These are phyloP conservation scores for Dendryphion nanum DNA, from an alignment of 2,329 filamentous ascomycete species.

Conservation along the genomic window DNA sequence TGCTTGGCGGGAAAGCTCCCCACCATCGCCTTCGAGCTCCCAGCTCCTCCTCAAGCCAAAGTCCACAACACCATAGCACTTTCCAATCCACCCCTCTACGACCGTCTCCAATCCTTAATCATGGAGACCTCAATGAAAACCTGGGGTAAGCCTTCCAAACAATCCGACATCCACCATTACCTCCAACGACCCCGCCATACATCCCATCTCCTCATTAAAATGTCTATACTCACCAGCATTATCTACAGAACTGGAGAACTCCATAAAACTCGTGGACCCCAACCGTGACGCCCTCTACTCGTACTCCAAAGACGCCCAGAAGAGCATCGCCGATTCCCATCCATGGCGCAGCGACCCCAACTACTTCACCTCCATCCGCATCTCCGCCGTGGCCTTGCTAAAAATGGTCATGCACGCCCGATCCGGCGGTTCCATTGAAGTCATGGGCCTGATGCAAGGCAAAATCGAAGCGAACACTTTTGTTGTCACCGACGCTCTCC, in stretches of 20 bases:
- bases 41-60: no score
- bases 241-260: constrained; percentile 82
- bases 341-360: constrained; percentile 79
- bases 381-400: constrained; percentile 88
- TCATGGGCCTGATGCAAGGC: constrained; percentile 98
- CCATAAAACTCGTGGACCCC: constrained; percentile 75
- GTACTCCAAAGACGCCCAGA: constrained; percentile 70
- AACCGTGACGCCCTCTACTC: constrained; percentile 88
- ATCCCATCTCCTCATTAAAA: background rate
- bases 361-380: constrained; percentile 91
- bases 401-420: constrained; percentile 99
- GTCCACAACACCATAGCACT: no score
- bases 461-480: constrained; percentile 84
- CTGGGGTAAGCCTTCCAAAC: constrained; percentile 39
- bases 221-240: constrained; percentile 11
- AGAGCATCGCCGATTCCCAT: constrained; percentile 59
- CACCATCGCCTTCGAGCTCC: no score
- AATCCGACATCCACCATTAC: no score
- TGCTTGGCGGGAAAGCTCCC: no score
- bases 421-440: constrained; percentile 86
- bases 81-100: no score
- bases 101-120: no score
- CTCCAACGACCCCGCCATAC: background rate
- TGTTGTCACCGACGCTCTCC: constrained; percentile 90
- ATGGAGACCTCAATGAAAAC: constrained; percentile 38